phyloP scores from a whole-genome alignment of 164 flowering plant species.

The Paratinospora sagittata region DNA sequence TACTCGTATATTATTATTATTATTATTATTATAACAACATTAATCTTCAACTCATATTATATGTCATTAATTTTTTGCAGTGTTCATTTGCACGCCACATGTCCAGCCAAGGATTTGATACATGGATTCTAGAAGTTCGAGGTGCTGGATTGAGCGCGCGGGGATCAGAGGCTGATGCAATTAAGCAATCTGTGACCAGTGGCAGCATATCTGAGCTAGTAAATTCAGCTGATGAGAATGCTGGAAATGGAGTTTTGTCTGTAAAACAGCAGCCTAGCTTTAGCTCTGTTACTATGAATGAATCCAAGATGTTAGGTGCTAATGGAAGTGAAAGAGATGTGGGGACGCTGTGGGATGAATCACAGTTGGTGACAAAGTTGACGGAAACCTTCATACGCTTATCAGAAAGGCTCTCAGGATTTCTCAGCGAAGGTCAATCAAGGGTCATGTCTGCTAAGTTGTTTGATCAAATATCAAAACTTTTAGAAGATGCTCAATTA shows the following conservation, averaged over 20 bases:
- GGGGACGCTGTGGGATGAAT: constrained; percentile 63
- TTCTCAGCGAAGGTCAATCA: constrained; percentile 81
- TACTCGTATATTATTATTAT: not conserved
- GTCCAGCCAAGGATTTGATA: constrained; percentile 94
- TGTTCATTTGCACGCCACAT: constrained; percentile 94
- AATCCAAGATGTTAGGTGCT: constrained; percentile 23
- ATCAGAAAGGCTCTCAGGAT: constrained; percentile 82
- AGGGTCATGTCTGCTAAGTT: constrained; percentile 63
- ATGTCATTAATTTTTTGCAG: constrained; percentile 35
- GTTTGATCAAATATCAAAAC: constrained; percentile 73
- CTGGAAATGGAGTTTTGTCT: constrained; percentile 23
- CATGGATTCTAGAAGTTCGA: constrained; percentile 94
- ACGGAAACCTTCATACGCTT: constrained; percentile 69
- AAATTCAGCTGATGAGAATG: constrained; percentile 38
- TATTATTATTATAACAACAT: not conserved
- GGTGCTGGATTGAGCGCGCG: constrained; percentile 90
- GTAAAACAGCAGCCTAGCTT: constrained; percentile 21
- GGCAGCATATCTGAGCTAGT: constrained; percentile 38
- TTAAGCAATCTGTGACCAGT: constrained; percentile 37
- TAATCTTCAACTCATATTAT: not conserved
- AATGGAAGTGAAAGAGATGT: constrained; percentile 24
- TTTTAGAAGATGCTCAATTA: constrained; percentile 70
- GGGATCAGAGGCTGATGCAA: constrained; percentile 35
- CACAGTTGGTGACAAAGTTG: constrained; percentile 53
- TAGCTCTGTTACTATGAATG: constrained; percentile 11